Evolutionary conservation across 2,329 filamentous ascomycete species (phyloP).

Genomic region (Pezicula carpinea): DNA sequence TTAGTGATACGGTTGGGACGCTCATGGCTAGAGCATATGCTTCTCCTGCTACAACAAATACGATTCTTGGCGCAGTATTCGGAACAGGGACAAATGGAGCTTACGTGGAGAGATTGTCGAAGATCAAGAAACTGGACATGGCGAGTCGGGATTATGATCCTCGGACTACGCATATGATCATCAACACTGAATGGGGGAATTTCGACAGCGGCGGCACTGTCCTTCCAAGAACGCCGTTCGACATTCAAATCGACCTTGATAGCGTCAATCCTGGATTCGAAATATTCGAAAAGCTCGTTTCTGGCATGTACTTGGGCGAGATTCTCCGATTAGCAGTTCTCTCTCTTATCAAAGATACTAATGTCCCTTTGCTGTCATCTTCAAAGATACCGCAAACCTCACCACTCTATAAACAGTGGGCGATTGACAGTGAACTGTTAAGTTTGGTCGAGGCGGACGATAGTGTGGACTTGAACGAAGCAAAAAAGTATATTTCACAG

Average conservation of each 20-base stretch:
- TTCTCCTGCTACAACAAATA: conserved; percentile 75
- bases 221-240: conserved; percentile 79
- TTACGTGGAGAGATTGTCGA: conserved; percentile 84
- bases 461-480: conserved; percentile 26
- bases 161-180: conserved; percentile 66
- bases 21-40: conserved; percentile 95
- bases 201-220: conserved; percentile 90
- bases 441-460: conserved; percentile 77
- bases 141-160: conserved; percentile 67
- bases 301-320: conserved; percentile 94
- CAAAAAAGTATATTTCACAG: background rate
- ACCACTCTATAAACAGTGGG: conserved; percentile 72
- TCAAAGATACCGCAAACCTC: conserved; percentile 62
- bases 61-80: conserved; percentile 89
- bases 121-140: conserved; percentile 70
- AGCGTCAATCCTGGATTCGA: conserved; percentile 88
- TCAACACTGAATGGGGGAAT: conserved; percentile 96
- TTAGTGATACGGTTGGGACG: conserved; percentile 94
- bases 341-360: conserved; percentile 49
- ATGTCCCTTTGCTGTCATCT: conserved; percentile 63
- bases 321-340: conserved; percentile 74
- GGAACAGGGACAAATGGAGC: conserved; percentile 95
- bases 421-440: conserved; percentile 81
- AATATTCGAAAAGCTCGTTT: conserved; percentile 97
- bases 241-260: conserved; percentile 67